Percentiles rank a stretch among this genome's conserved stretches.
Evolutionary conservation across 352 stramenopile species (phyloP).

Genomic region (Blastocystis sp.): DNA sequence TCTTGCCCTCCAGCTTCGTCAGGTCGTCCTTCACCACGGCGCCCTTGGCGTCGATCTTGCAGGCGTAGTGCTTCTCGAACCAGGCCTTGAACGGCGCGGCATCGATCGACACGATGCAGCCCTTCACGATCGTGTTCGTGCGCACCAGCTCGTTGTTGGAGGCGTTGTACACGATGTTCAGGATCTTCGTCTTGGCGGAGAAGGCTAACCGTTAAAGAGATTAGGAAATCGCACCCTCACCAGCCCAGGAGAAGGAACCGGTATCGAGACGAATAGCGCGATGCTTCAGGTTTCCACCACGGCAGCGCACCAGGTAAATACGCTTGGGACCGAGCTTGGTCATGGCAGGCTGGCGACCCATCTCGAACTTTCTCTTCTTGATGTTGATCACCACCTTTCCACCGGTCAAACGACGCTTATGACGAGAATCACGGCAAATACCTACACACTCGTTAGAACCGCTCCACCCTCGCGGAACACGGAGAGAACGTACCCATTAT

Average conservation of each 20-base stretch:
- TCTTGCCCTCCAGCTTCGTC: background rate
- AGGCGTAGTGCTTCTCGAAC: conserved; percentile 74
- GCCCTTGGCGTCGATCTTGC: conserved; percentile 48
- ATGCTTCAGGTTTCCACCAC: conserved; percentile 44
- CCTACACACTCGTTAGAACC: conserved; percentile 14
- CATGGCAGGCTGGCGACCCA: conserved; percentile 91
- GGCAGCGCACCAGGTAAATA: conserved; percentile 74
- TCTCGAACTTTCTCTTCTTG: conserved; percentile 83
- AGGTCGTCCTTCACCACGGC: background rate
- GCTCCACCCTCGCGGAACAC: conserved; percentile 71
- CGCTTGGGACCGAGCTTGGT: conserved; percentile 96
- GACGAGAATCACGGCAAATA: conserved; percentile 69
- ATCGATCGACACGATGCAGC: conserved; percentile 94
- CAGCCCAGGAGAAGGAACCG: conserved; percentile 99
- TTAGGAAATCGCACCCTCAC: conserved; percentile 76
- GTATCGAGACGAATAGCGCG: conserved; percentile 83
- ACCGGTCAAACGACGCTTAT: conserved; percentile 60
- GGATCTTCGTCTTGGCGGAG: conserved; percentile 95
- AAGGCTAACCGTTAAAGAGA: conserved; percentile 74
- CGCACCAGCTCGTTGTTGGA: conserved; percentile 99
- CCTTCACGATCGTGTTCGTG: conserved; percentile 99
- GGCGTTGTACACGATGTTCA: conserved; percentile 99
- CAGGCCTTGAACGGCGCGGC: conserved; percentile 96
- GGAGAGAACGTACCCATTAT: conserved; percentile 32
- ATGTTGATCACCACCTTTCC: conserved; percentile 66